A percentile compares a stretch with the other conserved stretches of the same genome.
Evolutionary conservation across 2,329 filamentous ascomycete genomes (phyloP).

Genomic region (Cladosporium sp.): DNA sequence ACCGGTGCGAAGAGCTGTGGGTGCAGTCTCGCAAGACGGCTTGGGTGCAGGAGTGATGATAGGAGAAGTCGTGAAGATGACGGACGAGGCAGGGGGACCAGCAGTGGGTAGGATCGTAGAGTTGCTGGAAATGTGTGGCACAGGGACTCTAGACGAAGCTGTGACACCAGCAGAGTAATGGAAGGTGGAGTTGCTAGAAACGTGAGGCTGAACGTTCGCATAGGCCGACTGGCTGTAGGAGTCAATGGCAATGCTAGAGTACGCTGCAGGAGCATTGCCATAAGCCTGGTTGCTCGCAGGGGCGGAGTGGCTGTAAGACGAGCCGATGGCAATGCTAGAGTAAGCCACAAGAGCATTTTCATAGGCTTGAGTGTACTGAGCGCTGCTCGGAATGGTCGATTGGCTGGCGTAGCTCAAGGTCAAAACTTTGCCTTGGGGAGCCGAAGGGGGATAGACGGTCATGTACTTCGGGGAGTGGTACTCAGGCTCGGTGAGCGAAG

Average conservation of each 20-base stretch:
- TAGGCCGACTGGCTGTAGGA: neutral
- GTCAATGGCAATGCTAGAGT: neutral
- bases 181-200: neutral
- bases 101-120: neutral
- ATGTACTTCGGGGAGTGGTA: neutral
- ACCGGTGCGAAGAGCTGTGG: neutral
- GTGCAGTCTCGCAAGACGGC: constrained; percentile 9
- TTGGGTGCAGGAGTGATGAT: neutral
- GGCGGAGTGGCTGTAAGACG: neutral
- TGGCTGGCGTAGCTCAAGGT: neutral
- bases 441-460: constrained; percentile 5
- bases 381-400: neutral
- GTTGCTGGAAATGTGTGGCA: neutral
- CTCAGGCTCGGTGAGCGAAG: neutral
- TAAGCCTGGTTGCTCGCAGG: neutral
- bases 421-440: neutral
- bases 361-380: neutral
- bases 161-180: neutral
- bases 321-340: neutral
- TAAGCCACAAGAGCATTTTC: neutral
- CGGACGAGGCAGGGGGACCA: neutral
- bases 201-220: neutral
- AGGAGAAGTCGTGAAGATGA: neutral
- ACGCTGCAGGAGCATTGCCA: neutral
- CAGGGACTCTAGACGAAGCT: neutral